These are phyloP conservation scores for Corchorus capsularis DNA, from an alignment of 345 rosid genomes.

Conservation along the genomic window DNA sequence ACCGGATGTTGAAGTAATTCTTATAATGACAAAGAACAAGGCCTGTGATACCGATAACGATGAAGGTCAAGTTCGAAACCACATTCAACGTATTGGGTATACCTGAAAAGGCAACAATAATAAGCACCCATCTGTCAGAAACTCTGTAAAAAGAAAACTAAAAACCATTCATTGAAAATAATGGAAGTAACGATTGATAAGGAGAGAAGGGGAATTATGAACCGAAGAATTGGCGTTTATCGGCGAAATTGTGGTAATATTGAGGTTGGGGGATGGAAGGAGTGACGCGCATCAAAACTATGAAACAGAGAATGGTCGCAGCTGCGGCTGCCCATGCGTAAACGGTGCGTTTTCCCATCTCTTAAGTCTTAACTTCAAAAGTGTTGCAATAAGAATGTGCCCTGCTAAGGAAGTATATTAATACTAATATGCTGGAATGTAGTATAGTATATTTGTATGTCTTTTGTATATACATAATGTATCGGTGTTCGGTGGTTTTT, in stretches of 20 bases:
- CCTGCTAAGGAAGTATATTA: too few relatives aligned
- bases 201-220: neutral
- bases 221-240: constrained; percentile 82
- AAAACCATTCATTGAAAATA: neutral
- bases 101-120: constrained; percentile 50
- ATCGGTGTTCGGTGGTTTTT: too few relatives aligned
- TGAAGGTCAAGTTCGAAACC: constrained; percentile 90
- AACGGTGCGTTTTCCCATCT: constrained; percentile 59
- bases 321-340: constrained; percentile 66
- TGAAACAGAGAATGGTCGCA: constrained; percentile 44
- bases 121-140: neutral
- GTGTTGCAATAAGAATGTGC: too few relatives aligned
- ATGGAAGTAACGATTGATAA: neutral
- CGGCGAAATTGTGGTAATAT: constrained; percentile 89
- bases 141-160: neutral
- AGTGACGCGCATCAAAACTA: constrained; percentile 82
- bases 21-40: constrained; percentile 78
- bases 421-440: too few relatives aligned
- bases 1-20: constrained; percentile 75
- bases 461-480: too few relatives aligned
- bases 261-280: constrained; percentile 83
- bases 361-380: neutral
- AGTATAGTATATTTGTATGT: too few relatives aligned
- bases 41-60: constrained; percentile 75
- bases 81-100: constrained; percentile 84